These are phyloP conservation scores for Combretum micranthum DNA, from an alignment of 345 rosid genomes.

Conservation along the genomic window DNA sequence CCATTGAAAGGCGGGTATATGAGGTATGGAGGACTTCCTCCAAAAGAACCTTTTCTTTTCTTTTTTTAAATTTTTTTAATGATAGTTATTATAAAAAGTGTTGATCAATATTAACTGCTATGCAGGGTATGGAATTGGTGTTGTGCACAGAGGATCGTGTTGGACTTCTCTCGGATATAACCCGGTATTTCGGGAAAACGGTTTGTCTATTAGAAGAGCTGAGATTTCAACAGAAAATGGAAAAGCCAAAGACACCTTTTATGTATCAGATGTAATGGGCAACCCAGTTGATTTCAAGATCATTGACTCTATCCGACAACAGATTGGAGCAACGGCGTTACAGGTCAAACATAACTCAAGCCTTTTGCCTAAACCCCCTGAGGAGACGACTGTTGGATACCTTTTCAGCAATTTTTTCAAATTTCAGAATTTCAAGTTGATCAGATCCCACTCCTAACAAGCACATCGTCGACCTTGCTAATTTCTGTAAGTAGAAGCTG, in stretches of 20 bases:
- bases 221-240: slow-evolving; percentile 43
- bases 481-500: background rate
- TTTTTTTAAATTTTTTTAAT: too few species aligned
- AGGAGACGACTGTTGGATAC: slow-evolving; percentile 32
- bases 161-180: slow-evolving; percentile 50
- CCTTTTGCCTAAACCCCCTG: slow-evolving; percentile 21
- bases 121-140: slow-evolving; percentile 50
- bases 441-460: slow-evolving; percentile 35
- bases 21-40: slow-evolving; percentile 20
- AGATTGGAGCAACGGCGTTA: slow-evolving; percentile 38
- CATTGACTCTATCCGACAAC: slow-evolving; percentile 34
- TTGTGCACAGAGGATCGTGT: slow-evolving; percentile 38
- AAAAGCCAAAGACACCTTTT: slow-evolving; percentile 43
- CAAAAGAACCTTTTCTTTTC: too few species aligned
- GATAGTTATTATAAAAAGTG: background rate
- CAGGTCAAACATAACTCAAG: slow-evolving; percentile 32
- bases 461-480: background rate
- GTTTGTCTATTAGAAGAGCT: slow-evolving; percentile 46
- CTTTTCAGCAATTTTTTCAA: slow-evolving; percentile 41
- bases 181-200: slow-evolving; percentile 51
- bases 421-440: slow-evolving; percentile 32
- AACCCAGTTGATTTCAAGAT: slow-evolving; percentile 39
- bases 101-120: background rate
- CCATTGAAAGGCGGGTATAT: slow-evolving; percentile 44
- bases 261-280: slow-evolving; percentile 45